phyloP scores from a whole-genome alignment of 2,329 filamentous ascomycete species.

The Podosphaera leucotricha region DNA sequence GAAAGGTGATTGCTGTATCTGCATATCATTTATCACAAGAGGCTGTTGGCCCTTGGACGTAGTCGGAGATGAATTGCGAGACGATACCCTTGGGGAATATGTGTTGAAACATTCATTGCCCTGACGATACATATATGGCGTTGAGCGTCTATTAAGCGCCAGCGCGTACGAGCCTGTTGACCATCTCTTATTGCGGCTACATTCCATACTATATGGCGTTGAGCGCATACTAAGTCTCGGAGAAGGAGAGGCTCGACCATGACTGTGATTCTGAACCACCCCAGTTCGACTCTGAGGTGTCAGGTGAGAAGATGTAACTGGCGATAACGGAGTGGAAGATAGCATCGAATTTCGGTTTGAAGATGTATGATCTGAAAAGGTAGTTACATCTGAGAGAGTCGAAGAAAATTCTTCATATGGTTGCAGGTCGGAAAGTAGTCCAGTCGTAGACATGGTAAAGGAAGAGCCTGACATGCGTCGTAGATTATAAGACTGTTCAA shows the following conservation, averaged over 20 bases:
- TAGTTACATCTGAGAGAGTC: slow-evolving; percentile 40
- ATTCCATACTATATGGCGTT: slow-evolving; percentile 47
- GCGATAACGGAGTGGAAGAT: slow-evolving; percentile 46
- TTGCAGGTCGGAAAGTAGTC: slow-evolving; percentile 41
- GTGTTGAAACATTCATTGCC: slow-evolving; percentile 33
- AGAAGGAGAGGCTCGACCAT: slow-evolving; percentile 47
- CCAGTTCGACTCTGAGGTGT: slow-evolving; percentile 35
- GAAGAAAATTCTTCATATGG: slow-evolving; percentile 50
- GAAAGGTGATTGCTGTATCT: slow-evolving; percentile 30
- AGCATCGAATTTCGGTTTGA: slow-evolving; percentile 48
- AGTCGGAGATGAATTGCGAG: slow-evolving; percentile 24
- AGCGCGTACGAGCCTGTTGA: slow-evolving; percentile 51
- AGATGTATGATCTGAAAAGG: slow-evolving; percentile 44
- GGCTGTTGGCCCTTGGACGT: slow-evolving; percentile 23
- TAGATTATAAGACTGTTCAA: slow-evolving; percentile 28
- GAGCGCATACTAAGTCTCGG: slow-evolving; percentile 43
- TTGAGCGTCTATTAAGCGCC: slow-evolving; percentile 27
- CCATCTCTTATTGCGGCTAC: slow-evolving; percentile 47
- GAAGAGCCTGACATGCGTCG: slow-evolving; percentile 50
- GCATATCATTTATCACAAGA: slow-evolving; percentile 25
- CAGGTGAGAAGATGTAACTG: slow-evolving; percentile 47
- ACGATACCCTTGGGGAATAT: slow-evolving; percentile 29
- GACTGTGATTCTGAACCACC: slow-evolving; percentile 38
- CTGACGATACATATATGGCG: slow-evolving; percentile 39
- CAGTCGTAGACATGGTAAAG: slow-evolving; percentile 45